phyloP scores from a whole-genome alignment of 2,329 filamentous ascomycete genomes.

The Rutstroemia sp. region DNA sequence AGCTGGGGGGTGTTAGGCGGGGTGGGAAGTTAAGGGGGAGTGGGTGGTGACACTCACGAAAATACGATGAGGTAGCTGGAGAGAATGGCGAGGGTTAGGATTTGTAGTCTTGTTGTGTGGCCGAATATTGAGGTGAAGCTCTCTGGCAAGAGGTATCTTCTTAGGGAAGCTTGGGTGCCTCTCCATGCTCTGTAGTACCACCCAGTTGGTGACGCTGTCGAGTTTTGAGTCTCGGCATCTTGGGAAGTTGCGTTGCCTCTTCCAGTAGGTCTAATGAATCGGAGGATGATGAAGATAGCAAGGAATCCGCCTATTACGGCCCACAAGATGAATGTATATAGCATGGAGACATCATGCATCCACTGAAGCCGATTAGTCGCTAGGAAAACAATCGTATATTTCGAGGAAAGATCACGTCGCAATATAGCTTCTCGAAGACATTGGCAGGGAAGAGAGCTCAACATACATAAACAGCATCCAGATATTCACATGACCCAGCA shows the following conservation, averaged over 20 bases:
- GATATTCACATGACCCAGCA: conserved; percentile 49
- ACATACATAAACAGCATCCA: conserved; percentile 43
- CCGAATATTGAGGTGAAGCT: conserved; percentile 53
- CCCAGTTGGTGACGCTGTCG: conserved; percentile 8
- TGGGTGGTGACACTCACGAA: conserved; percentile 35
- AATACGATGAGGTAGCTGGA: conserved; percentile 58
- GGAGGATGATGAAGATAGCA: conserved; percentile 33
- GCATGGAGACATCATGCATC: conserved; percentile 45
- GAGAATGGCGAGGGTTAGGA: conserved; percentile 52
- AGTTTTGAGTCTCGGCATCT: conserved; percentile 7
- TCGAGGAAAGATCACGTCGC: no score
- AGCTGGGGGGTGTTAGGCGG: conserved; percentile 18
- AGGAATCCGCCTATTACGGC: conserved; percentile 42
- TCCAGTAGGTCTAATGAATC: conserved; percentile 20
- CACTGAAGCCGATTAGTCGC: conserved; percentile 15
- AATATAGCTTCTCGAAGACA: not conserved
- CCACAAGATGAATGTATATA: conserved; percentile 51
- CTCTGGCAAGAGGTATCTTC: conserved; percentile 52
- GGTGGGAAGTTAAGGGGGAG: not conserved
- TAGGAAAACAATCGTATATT: not conserved
- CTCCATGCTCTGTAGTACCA: conserved; percentile 20
- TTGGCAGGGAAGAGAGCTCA: not conserved
- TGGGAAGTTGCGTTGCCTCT: conserved; percentile 19
- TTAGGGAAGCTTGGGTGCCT: conserved; percentile 9
- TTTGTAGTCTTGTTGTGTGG: conserved; percentile 59